These are phyloP conservation scores for Samsoniella hepiali DNA, from an alignment of 2,329 filamentous ascomycete species.

Conservation along the genomic window DNA sequence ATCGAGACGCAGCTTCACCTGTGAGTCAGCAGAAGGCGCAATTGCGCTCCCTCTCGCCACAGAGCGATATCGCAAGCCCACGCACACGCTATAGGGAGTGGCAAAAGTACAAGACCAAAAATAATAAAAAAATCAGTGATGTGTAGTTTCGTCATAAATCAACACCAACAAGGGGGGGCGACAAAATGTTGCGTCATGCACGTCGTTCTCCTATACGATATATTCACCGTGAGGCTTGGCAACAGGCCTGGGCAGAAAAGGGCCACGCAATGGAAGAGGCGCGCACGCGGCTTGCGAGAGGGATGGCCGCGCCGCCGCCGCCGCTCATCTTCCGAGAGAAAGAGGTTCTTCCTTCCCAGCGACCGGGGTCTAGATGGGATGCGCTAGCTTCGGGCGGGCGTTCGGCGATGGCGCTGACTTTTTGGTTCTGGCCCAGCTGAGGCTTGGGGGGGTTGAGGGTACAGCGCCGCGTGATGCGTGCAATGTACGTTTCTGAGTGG, in stretches of 20 bases:
- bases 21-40: no score
- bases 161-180: neutral
- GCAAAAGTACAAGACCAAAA: no score
- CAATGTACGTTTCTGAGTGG: no score
- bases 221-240: neutral
- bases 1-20: no score
- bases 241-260: neutral
- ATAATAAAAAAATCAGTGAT: neutral
- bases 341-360: no score
- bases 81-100: no score
- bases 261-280: neutral
- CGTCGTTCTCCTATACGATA: neutral
- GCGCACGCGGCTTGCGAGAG: neutral
- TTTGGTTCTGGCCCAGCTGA: constrained; percentile 4
- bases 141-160: neutral
- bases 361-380: neutral
- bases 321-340: no score
- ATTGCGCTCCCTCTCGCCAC: no score
- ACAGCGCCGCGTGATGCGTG: neutral
- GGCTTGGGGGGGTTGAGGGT: neutral
- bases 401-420: no score
- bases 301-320: neutral
- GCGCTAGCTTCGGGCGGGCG: neutral
- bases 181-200: neutral
- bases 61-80: no score